Percentiles rank a stretch among this genome's conserved stretches.
Conservation (phyloP, 306 rosid species). For the Astragalus membranaceus region DNA sequence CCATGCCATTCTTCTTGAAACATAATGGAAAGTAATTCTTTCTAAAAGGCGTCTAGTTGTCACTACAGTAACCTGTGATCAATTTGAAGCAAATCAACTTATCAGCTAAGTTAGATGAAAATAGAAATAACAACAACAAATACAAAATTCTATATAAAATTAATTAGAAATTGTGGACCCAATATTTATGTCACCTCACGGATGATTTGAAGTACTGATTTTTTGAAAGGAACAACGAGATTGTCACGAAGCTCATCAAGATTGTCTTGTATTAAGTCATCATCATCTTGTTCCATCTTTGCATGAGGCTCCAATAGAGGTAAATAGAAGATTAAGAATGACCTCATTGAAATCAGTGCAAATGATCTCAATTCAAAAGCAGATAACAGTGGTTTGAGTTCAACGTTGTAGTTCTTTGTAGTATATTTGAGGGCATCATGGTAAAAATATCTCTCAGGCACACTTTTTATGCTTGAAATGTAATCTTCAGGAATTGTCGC, state of each 20-base stretch:
- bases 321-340: conserved; percentile 62
- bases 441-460: conserved; percentile 42
- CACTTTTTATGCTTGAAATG: conserved; percentile 30
- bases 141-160: background rate
- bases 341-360: conserved; percentile 55
- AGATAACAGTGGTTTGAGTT: conserved; percentile 68
- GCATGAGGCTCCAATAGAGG: conserved; percentile 80
- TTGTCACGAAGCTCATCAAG: background rate
- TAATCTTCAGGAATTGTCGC: conserved; percentile 42
- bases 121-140: background rate
- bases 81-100: conserved; percentile 15
- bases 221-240: conserved; percentile 10
- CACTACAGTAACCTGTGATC: conserved; percentile 53
- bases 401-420: conserved; percentile 52
- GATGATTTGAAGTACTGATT: conserved; percentile 14
- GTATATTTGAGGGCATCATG: conserved; percentile 41
- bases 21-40: conserved; percentile 54
- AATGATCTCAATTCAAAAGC: conserved; percentile 58
- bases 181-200: conserved; percentile 22
- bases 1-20: conserved; percentile 75
- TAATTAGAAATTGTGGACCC: background rate
- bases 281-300: conserved; percentile 63
- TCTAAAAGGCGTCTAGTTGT: conserved; percentile 81
- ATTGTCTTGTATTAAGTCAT: conserved; percentile 41
- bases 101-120: background rate